phyloP scores from a whole-genome alignment of 2,329 filamentous ascomycete genomes.

The Pestalotiopsis sp. region DNA sequence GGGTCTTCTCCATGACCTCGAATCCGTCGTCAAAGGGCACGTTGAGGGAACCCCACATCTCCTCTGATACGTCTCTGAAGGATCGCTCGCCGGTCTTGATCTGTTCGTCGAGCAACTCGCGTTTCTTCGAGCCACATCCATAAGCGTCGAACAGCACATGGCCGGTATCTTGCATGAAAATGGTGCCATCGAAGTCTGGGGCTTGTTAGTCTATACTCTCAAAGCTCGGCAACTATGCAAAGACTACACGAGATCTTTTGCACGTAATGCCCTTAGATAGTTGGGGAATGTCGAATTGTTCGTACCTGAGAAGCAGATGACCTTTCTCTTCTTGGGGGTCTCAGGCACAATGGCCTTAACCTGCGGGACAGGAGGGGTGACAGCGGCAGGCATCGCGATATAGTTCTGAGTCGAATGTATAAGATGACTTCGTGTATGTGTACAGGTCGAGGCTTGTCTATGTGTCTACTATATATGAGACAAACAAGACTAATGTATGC shows the following conservation, averaged over 20 bases:
- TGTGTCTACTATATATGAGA: neutral
- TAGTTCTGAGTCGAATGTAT: slow-evolving; percentile 4
- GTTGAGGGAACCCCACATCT: slow-evolving; percentile 70
- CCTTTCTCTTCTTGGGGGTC: slow-evolving; percentile 52
- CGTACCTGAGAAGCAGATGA: slow-evolving; percentile 61
- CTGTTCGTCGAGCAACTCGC: slow-evolving; percentile 61
- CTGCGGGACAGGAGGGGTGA: slow-evolving; percentile 31
- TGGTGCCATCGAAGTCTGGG: slow-evolving; percentile 71
- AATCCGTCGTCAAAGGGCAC: slow-evolving; percentile 71
- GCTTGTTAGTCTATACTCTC: slow-evolving; percentile 16
- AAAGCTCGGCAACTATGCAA: neutral
- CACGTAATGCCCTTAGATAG: neutral
- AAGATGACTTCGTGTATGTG: neutral
- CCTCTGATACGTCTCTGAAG: slow-evolving; percentile 71
- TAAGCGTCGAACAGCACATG: slow-evolving; percentile 69
- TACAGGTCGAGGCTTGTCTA: neutral
- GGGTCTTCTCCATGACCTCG: slow-evolving; percentile 60
- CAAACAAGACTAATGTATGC: neutral
- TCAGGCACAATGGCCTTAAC: slow-evolving; percentile 31
- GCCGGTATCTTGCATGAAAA: slow-evolving; percentile 72
- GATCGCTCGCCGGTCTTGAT: slow-evolving; percentile 67
- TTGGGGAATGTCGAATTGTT: neutral
- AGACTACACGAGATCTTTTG: neutral
- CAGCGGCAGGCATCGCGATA: slow-evolving; percentile 40
- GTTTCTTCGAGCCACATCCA: slow-evolving; percentile 61